Conservation (phyloP, 2,329 filamentous ascomycete genomes). For the Helicocarpus griseus region DNA sequence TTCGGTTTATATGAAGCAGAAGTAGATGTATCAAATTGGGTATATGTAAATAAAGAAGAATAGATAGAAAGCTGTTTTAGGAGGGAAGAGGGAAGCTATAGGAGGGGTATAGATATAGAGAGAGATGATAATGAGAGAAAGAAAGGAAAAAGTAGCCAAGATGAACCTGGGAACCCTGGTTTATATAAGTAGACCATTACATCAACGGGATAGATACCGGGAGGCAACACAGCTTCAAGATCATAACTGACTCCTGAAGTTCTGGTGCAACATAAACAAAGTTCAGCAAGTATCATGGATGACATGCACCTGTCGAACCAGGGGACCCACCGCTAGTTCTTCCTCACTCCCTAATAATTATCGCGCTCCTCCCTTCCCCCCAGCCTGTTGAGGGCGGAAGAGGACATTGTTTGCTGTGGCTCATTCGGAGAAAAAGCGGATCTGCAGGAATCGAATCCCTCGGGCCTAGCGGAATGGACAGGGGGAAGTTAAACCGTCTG, state of each 20-base stretch:
- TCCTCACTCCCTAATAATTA: constrained; percentile 31
- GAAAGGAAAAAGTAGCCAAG: background rate
- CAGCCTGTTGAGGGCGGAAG: too few relatives aligned
- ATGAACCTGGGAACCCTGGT: background rate
- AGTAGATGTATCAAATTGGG: too few relatives aligned
- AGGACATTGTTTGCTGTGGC: background rate
- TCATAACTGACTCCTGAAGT: background rate
- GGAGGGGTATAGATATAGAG: background rate
- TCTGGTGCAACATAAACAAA: background rate
- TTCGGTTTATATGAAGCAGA: background rate
- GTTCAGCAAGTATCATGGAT: constrained; percentile 1
- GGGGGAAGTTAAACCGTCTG: background rate
- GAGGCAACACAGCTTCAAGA: background rate
- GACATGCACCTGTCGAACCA: background rate
- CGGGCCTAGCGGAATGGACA: background rate
- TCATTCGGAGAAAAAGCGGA: constrained; percentile 7
- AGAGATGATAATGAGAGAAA: background rate
- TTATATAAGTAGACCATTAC: background rate
- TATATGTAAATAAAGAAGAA: too few relatives aligned
- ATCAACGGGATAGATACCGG: background rate
- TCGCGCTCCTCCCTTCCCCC: constrained; percentile 28
- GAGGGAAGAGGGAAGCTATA: background rate
- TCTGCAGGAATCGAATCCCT: background rate
- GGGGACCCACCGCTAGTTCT: constrained; percentile 21
- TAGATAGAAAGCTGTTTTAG: too few relatives aligned